These are phyloP conservation scores for Geotrichum europaeum DNA, from an alignment of 1,139 yeast genomes.

Conservation along the genomic window DNA sequence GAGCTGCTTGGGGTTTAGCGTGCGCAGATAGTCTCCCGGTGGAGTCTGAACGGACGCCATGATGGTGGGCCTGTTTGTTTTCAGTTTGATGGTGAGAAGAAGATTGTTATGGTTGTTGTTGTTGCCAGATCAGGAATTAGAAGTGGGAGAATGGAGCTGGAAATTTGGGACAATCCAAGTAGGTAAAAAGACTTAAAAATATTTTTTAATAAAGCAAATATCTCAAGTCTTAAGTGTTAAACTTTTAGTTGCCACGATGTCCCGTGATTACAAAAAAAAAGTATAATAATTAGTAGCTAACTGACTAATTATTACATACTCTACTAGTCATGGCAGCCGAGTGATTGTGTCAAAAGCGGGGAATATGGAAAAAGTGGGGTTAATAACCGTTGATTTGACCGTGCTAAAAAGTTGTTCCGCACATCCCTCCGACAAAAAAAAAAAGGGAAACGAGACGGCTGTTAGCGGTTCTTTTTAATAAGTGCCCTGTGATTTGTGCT, in stretches of 20 bases:
- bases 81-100: not conserved
- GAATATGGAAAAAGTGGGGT: not conserved
- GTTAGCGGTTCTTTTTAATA: not conserved
- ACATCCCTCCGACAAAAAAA: not conserved
- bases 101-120: not conserved
- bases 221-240: not conserved
- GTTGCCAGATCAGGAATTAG: too few relatives aligned
- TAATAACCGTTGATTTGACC: not conserved
- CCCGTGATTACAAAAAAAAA: too few relatives aligned
- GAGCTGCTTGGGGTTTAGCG: constrained; percentile 52
- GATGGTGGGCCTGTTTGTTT: not conserved
- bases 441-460: not conserved
- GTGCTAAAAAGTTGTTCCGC: not conserved
- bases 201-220: too few relatives aligned
- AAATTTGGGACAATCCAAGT: too few relatives aligned
- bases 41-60: not conserved
- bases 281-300: too few relatives aligned
- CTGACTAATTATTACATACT: too few relatives aligned
- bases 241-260: too few relatives aligned
- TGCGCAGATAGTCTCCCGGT: not conserved
- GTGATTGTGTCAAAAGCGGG: not conserved
- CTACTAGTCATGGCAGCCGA: too few relatives aligned
- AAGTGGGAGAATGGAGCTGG: too few relatives aligned
- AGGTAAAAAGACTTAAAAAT: not conserved
- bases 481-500: not conserved